Conservation (phyloP, 306 rosid genomes). For the Mimosa pudica region DNA sequence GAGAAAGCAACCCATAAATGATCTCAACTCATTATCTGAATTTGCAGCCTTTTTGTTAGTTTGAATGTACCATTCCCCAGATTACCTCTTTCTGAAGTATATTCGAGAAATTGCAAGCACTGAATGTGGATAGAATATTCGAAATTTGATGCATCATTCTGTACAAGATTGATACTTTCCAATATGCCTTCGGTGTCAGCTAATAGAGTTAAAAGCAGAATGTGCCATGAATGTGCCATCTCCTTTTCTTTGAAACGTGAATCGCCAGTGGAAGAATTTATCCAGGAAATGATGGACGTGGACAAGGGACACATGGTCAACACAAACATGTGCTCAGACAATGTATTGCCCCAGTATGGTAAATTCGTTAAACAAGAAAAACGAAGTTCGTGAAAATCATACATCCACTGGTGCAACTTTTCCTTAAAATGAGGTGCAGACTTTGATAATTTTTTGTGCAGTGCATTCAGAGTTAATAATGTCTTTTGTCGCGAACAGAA, state of each 20-base stretch:
- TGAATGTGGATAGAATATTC: too few relatives aligned
- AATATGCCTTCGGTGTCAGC: not conserved
- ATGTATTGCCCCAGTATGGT: not conserved
- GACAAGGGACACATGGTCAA: slow-evolving; percentile 31
- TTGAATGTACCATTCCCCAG: slow-evolving; percentile 9
- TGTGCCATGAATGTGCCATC: too few relatives aligned
- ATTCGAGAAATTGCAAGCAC: too few relatives aligned
- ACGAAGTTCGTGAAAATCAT: not conserved
- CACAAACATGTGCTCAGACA: slow-evolving; percentile 14
- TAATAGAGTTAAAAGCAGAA: slow-evolving; percentile 32
- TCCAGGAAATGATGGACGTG: slow-evolving; percentile 23
- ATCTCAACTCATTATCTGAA: slow-evolving; percentile 17
- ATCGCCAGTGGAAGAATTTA: slow-evolving; percentile 30
- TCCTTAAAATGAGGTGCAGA: slow-evolving; percentile 19
- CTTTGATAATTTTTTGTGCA: not conserved
- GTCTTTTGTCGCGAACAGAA: slow-evolving; percentile 9
- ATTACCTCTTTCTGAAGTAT: too few relatives aligned
- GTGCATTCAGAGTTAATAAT: not conserved
- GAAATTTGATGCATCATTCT: too few relatives aligned
- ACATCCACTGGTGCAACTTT: not conserved
- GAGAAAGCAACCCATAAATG: not conserved
- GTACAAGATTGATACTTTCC: too few relatives aligned
- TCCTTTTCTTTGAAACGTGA: slow-evolving; percentile 21
- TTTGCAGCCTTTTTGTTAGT: slow-evolving; percentile 28
- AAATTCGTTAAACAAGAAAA: slow-evolving; percentile 16